These are phyloP conservation scores for Rhododendron ovatum DNA, from an alignment of 148 eudicot genomes.

Conservation along the genomic window DNA sequence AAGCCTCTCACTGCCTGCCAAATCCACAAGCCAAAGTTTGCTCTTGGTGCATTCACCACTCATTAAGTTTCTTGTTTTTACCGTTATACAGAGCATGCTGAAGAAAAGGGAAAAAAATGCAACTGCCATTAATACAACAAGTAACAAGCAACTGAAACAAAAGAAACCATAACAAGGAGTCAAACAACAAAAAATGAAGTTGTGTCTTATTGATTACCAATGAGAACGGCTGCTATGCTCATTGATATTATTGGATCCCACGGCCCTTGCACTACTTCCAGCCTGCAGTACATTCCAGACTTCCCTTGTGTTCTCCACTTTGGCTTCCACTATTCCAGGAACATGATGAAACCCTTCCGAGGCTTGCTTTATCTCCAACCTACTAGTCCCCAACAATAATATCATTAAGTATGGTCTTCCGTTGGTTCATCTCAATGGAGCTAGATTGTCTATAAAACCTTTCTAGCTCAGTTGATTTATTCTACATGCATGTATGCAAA, in stretches of 20 bases:
- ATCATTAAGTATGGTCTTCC: not conserved
- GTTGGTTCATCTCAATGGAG: not conserved
- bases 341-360: conserved; percentile 80
- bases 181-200: not conserved
- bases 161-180: not conserved
- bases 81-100: conserved; percentile 84
- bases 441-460: not conserved
- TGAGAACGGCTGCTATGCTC: conserved; percentile 98
- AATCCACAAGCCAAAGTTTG: conserved; percentile 97
- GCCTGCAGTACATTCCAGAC: conserved; percentile 82
- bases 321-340: conserved; percentile 88
- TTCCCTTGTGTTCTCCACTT: conserved; percentile 61
- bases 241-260: conserved; percentile 93
- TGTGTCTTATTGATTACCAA: conserved; percentile 40
- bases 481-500: not conserved
- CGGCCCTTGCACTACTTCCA: conserved; percentile 88
- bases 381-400: conserved; percentile 16
- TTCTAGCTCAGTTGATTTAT: not conserved
- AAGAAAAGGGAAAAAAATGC: conserved; percentile 1
- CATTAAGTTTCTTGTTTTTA: conserved; percentile 71
- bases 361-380: conserved; percentile 89
- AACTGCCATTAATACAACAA: not conserved
- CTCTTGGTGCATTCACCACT: conserved; percentile 92
- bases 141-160: not conserved
- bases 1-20: conserved; percentile 98